Conservation (phyloP, 2,329 filamentous ascomycete genomes). For the Dryadomyces sulphureus region DNA sequence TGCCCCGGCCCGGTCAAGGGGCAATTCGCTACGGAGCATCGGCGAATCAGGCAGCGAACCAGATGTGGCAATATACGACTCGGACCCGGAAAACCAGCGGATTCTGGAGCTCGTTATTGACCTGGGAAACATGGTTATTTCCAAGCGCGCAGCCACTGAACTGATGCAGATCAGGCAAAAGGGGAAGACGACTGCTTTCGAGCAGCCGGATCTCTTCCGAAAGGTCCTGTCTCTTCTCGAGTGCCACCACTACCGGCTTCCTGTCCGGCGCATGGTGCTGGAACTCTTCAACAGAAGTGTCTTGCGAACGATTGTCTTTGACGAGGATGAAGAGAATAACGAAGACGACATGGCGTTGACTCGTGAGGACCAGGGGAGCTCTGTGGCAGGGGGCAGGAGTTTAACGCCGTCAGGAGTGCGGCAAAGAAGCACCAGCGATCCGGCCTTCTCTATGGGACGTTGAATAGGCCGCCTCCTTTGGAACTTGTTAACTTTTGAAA, state of each 20-base stretch:
- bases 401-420: conserved; percentile 37
- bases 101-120: conserved; percentile 78
- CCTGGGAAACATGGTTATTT: conserved; percentile 83
- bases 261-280: conserved; percentile 76
- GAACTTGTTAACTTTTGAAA: neutral
- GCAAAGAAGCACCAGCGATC: conserved; percentile 35
- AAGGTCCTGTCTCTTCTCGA: conserved; percentile 77
- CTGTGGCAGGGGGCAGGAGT: conserved; percentile 18
- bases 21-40: conserved; percentile 19
- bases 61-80: conserved; percentile 20
- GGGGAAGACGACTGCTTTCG: conserved; percentile 61
- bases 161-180: conserved; percentile 65
- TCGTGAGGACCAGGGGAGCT: neutral
- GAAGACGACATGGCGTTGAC: neutral
- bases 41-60: conserved; percentile 13
- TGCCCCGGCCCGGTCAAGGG: conserved; percentile 21
- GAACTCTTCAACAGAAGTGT: conserved; percentile 90
- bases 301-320: conserved; percentile 69
- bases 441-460: conserved; percentile 4
- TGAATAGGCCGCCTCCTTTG: neutral
- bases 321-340: conserved; percentile 28
- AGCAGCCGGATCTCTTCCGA: conserved; percentile 63
- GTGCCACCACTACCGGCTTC: conserved; percentile 76
- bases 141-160: conserved; percentile 73
- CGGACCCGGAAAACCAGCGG: conserved; percentile 45